Percentiles rank a stretch among this genome's conserved stretches.
These are phyloP conservation scores for Ustilago sp. DNA, from an alignment of 1,284 basidiomycete species.

Conservation along the genomic window DNA sequence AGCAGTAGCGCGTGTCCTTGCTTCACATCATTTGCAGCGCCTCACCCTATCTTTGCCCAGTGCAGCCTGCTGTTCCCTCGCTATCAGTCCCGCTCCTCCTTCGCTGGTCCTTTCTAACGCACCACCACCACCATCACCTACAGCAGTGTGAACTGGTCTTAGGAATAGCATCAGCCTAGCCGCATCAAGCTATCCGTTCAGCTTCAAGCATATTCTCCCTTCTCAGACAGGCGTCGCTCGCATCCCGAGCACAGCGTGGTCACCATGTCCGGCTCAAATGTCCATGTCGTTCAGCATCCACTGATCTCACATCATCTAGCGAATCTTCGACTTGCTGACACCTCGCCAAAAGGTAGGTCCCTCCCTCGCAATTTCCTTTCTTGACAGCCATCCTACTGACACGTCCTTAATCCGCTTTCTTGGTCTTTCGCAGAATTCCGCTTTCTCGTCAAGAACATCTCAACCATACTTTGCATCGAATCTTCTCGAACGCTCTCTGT, in stretches of 20 bases:
- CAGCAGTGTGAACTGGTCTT: background rate
- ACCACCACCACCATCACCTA: background rate
- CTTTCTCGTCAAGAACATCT: conserved; percentile 49
- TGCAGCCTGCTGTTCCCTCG: background rate
- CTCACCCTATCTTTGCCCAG: background rate
- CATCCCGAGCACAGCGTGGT: background rate
- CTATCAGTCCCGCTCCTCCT: background rate
- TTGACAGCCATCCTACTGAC: background rate
- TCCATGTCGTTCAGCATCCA: conserved; percentile 58
- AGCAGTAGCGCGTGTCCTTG: conserved; percentile 9
- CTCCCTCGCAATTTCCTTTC: too few relatives aligned
- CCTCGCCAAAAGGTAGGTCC: conserved; percentile 52
- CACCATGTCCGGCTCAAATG: conserved; percentile 41
- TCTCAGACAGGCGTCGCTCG: background rate
- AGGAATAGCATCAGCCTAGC: background rate
- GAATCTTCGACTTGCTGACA: conserved; percentile 58
- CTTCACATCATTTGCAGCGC: conserved; percentile 21
- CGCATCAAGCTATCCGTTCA: background rate
- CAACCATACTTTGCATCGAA: conserved; percentile 56
- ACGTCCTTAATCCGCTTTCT: background rate
- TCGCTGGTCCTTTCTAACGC: background rate
- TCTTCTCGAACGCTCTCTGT: conserved; percentile 43
- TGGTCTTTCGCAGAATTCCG: conserved; percentile 47
- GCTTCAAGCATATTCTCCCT: background rate
- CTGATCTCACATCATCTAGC: conserved; percentile 58